Evolutionary conservation across 495 filamentous ascomycete species (phyloP), one percentile per base, ranked within the genome.

Genomic region (Geopyxis carbonaria): DNA sequence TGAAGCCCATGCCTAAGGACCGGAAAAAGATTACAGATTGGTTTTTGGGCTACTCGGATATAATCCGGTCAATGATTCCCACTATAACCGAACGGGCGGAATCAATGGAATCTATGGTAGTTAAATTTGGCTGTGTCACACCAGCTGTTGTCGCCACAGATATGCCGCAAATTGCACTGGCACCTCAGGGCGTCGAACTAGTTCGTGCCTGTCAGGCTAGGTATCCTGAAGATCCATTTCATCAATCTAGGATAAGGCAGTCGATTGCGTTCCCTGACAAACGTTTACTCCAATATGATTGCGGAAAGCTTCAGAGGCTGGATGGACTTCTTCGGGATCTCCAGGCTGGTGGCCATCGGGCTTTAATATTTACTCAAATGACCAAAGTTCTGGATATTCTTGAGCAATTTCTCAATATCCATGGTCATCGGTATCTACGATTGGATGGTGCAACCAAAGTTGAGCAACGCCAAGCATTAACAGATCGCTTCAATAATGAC

Each of bases 291-390:
- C 86, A 95, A 53, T 99, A 93, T 50, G 91, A 99, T 60, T 95
- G 91, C 53, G 91, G 91, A 37, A 99, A 99, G 56, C 70, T 99
- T 8, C 91, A 99, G 48, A 73, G 77, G 19, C 74, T 99, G 10
- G 86, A 87, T 52, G 74, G 71, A 42, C 71, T 99, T 6, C 70
- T 99, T 20, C 78, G 89, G 15, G 74, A 80, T 35, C 67, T 95
- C 1, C 85, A 94, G 59, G 73, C 80, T 5, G 83, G 82, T 38
- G 83, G 85, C 11, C 89, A 94, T 53, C 80, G 91, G 4, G 87
- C 83, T 3, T 63, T 99, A 22, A 95, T 99, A 57, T 99, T 99
- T 62, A 95, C 91, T 1, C 91, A 99, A 51, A 99, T 99, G 91
- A 95, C 91, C 19, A 92, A 87, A 56, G 89, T 95, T 47, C 74